These are phyloP conservation scores for Cordyceps farinosa DNA, from an alignment of 2,329 filamentous ascomycete genomes.

Conservation along the genomic window DNA sequence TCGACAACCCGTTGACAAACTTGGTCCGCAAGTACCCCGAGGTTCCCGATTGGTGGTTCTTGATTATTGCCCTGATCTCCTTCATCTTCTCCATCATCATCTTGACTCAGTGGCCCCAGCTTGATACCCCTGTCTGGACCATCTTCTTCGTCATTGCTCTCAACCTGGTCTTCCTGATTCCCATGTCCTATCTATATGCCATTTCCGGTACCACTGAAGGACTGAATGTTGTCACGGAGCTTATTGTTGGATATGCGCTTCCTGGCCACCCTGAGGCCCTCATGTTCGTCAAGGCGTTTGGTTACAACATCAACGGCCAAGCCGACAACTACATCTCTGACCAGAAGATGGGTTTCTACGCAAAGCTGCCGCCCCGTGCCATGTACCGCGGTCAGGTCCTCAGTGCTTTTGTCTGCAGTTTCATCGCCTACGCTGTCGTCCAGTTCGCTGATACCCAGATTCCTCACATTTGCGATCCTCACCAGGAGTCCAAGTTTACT, in stretches of 20 bases:
- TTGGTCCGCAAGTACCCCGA: conserved; percentile 44
- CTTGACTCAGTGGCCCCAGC: conserved; percentile 27
- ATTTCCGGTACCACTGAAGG: conserved; percentile 41
- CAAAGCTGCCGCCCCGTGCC: conserved; percentile 32
- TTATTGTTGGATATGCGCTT: conserved; percentile 29
- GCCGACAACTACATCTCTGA: conserved; percentile 37
- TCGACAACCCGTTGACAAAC: conserved; percentile 39
- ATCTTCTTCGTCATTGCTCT: conserved; percentile 33
- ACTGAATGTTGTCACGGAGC: conserved; percentile 48
- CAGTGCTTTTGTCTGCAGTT: conserved; percentile 41
- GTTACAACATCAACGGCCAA: conserved; percentile 41
- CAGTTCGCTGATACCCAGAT: conserved; percentile 33
- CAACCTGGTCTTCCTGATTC: conserved; percentile 39
- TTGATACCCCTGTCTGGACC: conserved; percentile 30
- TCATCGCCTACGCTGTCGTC: conserved; percentile 42
- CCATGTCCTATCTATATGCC: conserved; percentile 38
- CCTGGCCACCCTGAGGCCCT: conserved; percentile 33
- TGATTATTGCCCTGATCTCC: conserved; percentile 27
- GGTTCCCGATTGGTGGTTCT: conserved; percentile 47
- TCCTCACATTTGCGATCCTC: conserved; percentile 29
- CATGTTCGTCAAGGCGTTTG: conserved; percentile 58
- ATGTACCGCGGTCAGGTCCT: conserved; percentile 38
- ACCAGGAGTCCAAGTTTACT: conserved; percentile 32
- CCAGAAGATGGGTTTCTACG: conserved; percentile 34
- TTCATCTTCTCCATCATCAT: conserved; percentile 34